Base-by-base conservation (phyloP, 1,284 basidiomycete genomes). In the Ceratobasidium sp. region DNA sequence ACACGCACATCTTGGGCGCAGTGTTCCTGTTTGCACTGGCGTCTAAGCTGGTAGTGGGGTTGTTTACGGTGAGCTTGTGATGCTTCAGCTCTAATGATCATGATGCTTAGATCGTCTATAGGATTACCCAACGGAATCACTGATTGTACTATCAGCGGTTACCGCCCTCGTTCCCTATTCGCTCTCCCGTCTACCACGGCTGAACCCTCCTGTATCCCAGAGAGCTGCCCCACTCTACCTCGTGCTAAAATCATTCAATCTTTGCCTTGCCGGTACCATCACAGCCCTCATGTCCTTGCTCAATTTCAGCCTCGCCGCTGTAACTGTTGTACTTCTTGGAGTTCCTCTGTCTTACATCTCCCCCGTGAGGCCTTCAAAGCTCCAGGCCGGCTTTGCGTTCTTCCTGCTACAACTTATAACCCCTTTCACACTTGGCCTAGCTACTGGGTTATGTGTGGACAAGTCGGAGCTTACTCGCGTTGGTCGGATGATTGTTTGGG, bases 261-360 rank as follows among this genome's bases (percentile, higher is more conserved):
- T 95, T 63, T 90, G 95, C 81, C 81, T 92, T 64, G 87, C 92
- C 59, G 94, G 94, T 16, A 90, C 93, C 5, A 85, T 95, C 74
- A 89, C 97, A 78, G 94, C 94, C 29, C 88, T 93, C 59, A 90
- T 89, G 22, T 91, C 93, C 4, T 90, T 96, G 75, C 88, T 96
- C 79, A 98, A 97, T 82, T 96, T 95, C 82, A 94, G 93, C 3
- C 88, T 96, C 22, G 91, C 94, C 0, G 88, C 90, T 37, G 81
- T 86, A 8, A 85, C 95, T 8, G 89, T 91, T 0, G 81, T 89
- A 46, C 78, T 87, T 11, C 85, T 92, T 14, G 89, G 89, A 37
- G 76, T 90, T 71, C 77, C 77, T 24, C 48, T 77, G 24, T 56
- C 77, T n/a, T 71, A 43, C 34, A 34, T 43, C 49, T 65, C 31